Evolutionary conservation across 2,329 filamentous ascomycete species (phyloP).

Genomic region (Curvularia hawaiiensis): DNA sequence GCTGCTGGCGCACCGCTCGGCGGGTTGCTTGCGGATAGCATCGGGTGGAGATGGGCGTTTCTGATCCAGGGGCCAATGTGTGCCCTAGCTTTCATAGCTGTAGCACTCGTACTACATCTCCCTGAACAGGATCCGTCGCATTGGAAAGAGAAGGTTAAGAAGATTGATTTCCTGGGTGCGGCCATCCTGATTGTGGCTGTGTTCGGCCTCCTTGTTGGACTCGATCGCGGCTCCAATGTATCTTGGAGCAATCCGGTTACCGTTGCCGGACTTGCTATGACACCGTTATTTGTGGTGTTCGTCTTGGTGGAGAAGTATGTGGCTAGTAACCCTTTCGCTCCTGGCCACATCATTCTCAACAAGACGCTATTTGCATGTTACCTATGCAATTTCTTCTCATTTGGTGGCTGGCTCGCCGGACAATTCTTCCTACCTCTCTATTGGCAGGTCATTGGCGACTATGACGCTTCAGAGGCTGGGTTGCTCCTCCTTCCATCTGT

Average conservation of each 20-base stretch:
- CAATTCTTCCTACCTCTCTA: conserved; percentile 79
- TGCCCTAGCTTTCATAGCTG: conserved; percentile 66
- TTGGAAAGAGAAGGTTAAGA: conserved; percentile 68
- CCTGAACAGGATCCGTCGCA: conserved; percentile 63
- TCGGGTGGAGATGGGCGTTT: conserved; percentile 82
- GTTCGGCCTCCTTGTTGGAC: conserved; percentile 67
- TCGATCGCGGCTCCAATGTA: conserved; percentile 75
- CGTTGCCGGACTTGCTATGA: conserved; percentile 61
- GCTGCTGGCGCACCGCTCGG: conserved; percentile 70
- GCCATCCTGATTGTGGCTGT: conserved; percentile 69
- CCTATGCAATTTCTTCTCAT: conserved; percentile 73
- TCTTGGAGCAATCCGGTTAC: conserved; percentile 68
- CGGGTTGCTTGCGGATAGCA: conserved; percentile 71
- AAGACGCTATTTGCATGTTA: conserved; percentile 70
- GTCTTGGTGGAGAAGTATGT: conserved; percentile 70
- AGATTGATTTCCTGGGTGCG: conserved; percentile 77
- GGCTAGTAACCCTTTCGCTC: conserved; percentile 74
- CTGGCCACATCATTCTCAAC: conserved; percentile 74
- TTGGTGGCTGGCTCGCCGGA: conserved; percentile 63
- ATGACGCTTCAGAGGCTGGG: conserved; percentile 68
- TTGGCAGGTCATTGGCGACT: conserved; percentile 73
- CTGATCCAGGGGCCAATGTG: conserved; percentile 72
- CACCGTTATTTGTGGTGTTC: conserved; percentile 69
- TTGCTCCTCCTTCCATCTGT: conserved; percentile 71
- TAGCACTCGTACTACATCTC: conserved; percentile 66